Conservation (phyloP, 345 rosid genomes). For the Citropsis articulata region DNA sequence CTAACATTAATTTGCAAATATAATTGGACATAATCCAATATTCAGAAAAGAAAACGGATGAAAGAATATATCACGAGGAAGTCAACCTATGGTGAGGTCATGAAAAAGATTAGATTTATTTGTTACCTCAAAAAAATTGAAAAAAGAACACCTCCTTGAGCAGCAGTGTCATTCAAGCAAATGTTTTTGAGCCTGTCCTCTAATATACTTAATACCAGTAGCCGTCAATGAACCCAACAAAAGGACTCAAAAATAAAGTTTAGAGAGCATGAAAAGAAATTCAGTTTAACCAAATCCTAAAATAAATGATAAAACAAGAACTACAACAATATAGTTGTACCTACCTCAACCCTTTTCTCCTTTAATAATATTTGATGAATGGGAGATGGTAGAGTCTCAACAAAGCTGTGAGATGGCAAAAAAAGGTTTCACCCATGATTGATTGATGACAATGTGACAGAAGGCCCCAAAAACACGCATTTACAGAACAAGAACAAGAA, state of each 20-base stretch:
- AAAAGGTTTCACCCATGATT: slow-evolving; percentile 47
- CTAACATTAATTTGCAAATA: neutral
- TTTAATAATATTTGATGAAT: slow-evolving; percentile 60
- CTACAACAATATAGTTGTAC: slow-evolving; percentile 44
- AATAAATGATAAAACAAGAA: slow-evolving; percentile 25
- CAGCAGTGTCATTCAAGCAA: slow-evolving; percentile 48
- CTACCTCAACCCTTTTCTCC: slow-evolving; percentile 87
- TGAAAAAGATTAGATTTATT: slow-evolving; percentile 23
- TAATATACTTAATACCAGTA: slow-evolving; percentile 31
- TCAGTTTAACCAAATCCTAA: slow-evolving; percentile 32
- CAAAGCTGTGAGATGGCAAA: slow-evolving; percentile 77
- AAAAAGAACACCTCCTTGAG: slow-evolving; percentile 30
- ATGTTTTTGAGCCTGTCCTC: slow-evolving; percentile 37
- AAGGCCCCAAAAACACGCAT: too few species aligned
- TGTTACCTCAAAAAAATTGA: slow-evolving; percentile 49
- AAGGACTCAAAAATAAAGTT: slow-evolving; percentile 28
- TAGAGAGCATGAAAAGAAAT: slow-evolving; percentile 30
- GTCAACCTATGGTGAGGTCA: neutral
- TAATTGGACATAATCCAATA: neutral
- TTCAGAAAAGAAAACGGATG: neutral
- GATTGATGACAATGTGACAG: too few species aligned
- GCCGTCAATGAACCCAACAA: slow-evolving; percentile 24
- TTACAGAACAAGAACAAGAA: too few species aligned
- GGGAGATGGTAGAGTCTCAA: slow-evolving; percentile 63
- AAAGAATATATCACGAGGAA: neutral